A percentile compares a stretch with the other conserved stretches of the same genome.
These are phyloP conservation scores for Tulasnella sp. DNA, from an alignment of 768 basidiomycete genomes.

Conservation along the genomic window DNA sequence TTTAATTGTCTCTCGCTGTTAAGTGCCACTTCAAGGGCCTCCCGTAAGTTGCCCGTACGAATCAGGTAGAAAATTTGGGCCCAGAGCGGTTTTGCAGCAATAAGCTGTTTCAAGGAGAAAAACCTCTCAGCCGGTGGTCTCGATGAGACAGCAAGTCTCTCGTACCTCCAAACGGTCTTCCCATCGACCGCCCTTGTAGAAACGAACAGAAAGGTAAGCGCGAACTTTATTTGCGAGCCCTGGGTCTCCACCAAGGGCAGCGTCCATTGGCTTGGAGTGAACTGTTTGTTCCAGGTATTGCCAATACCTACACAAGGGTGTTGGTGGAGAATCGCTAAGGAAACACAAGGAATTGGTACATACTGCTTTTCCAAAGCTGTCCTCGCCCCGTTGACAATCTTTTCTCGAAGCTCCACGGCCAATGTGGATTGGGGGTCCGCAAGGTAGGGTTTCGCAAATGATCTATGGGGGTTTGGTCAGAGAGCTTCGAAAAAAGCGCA, in stretches of 20 bases:
- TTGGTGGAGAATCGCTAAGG: neutral
- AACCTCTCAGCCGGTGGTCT: neutral
- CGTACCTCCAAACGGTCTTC: conserved; percentile 79
- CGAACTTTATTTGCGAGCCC: conserved; percentile 82
- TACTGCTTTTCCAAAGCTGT: conserved; percentile 79
- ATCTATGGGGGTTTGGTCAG: conserved; percentile 61
- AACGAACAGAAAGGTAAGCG: conserved; percentile 74
- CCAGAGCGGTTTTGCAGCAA: conserved; percentile 85
- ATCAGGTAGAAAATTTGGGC: conserved; percentile 90
- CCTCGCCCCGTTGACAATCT: conserved; percentile 69
- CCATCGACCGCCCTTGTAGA: conserved; percentile 76
- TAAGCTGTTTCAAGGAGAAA: conserved; percentile 43
- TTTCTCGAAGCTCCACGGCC: conserved; percentile 53
- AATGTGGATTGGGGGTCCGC: conserved; percentile 56
- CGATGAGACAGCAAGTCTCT: conserved; percentile 1
- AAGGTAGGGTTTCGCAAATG: conserved; percentile 72
- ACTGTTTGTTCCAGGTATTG: conserved; percentile 75
- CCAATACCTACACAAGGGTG: conserved; percentile 43
- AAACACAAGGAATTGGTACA: conserved; percentile 21
- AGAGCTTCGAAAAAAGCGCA: neutral
- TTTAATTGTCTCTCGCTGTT: conserved; percentile 63
- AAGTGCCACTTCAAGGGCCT: conserved; percentile 70
- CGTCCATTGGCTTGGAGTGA: conserved; percentile 72
- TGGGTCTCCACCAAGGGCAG: conserved; percentile 84
- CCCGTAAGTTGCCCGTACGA: conserved; percentile 71